Evolutionary conservation across 805 yeast species (phyloP).

Genomic region (Spathaspora hagerdaliae): DNA sequence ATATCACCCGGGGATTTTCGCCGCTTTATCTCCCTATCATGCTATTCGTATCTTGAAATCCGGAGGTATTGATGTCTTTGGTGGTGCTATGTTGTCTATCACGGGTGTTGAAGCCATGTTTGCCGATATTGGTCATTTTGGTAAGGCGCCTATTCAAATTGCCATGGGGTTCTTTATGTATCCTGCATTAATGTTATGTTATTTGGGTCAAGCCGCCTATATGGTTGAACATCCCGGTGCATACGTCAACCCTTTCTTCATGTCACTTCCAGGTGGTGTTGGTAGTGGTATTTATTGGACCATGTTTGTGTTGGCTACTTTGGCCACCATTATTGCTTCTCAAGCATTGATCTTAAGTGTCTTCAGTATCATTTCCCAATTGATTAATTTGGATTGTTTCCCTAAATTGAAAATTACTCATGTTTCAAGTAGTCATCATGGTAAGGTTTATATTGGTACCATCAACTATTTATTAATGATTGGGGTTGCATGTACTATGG

Average conservation of each 20-base stretch:
- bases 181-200: constrained; percentile 48
- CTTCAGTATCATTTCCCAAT: constrained; percentile 48
- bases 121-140: constrained; percentile 59
- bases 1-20: constrained; percentile 41
- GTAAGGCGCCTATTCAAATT: constrained; percentile 45
- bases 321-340: constrained; percentile 56
- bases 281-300: constrained; percentile 45
- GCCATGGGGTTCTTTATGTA: constrained; percentile 46
- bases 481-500: constrained; percentile 47
- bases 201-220: constrained; percentile 58
- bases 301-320: constrained; percentile 48
- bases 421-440: constrained; percentile 40
- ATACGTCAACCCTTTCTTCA: constrained; percentile 42
- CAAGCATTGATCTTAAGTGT: constrained; percentile 58
- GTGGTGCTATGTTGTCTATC: constrained; percentile 50
- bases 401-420: constrained; percentile 46
- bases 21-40: constrained; percentile 47
- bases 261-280: constrained; percentile 48
- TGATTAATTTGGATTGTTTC: constrained; percentile 52
- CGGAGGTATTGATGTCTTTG: constrained; percentile 41
- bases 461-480: constrained; percentile 49
- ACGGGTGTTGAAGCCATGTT: constrained; percentile 66
- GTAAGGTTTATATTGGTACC: constrained; percentile 50
- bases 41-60: constrained; percentile 43
- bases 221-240: constrained; percentile 36